Evolutionary conservation across 495 filamentous ascomycete species (phyloP).

Genomic region (Geopyxis carbonaria): DNA sequence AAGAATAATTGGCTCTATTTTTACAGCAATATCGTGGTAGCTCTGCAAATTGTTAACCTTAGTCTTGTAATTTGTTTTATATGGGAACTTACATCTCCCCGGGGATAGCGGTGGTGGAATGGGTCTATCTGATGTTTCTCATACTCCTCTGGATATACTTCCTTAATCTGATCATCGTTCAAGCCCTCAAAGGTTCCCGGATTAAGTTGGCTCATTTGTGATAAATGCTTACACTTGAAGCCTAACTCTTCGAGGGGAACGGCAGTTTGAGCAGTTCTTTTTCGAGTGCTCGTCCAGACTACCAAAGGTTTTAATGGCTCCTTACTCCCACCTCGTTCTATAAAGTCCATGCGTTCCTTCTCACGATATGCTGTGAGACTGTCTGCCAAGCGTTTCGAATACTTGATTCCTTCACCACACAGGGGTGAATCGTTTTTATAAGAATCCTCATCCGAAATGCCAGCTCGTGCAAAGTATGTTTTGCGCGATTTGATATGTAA

Average conservation of each 20-base stretch:
- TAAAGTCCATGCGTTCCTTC: slow-evolving; percentile 50
- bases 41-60: slow-evolving; percentile 37
- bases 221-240: slow-evolving; percentile 72
- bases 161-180: slow-evolving; percentile 59
- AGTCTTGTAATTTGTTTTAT: not conserved
- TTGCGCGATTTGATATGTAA: slow-evolving; percentile 85
- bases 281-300: slow-evolving; percentile 86
- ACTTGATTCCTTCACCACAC: slow-evolving; percentile 64
- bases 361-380: slow-evolving; percentile 66
- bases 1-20: slow-evolving; percentile 95
- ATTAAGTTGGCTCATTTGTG: slow-evolving; percentile 92
- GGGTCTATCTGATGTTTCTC: slow-evolving; percentile 85
- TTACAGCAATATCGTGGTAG: slow-evolving; percentile 93
- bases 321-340: slow-evolving; percentile 49
- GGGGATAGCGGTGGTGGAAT: slow-evolving; percentile 91
- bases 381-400: slow-evolving; percentile 75
- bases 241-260: slow-evolving; percentile 58
- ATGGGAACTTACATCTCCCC: slow-evolving; percentile 56
- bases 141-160: slow-evolving; percentile 74
- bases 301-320: slow-evolving; percentile 61
- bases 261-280: slow-evolving; percentile 80
- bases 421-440: slow-evolving; percentile 81
- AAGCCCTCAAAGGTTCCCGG: slow-evolving; percentile 91
- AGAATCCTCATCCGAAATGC: slow-evolving; percentile 53
- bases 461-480: slow-evolving; percentile 80